Evolutionary conservation across 306 rosid genomes (phyloP), one percentile per base, ranked within the genome.

Genomic region (Casuarina glauca): DNA sequence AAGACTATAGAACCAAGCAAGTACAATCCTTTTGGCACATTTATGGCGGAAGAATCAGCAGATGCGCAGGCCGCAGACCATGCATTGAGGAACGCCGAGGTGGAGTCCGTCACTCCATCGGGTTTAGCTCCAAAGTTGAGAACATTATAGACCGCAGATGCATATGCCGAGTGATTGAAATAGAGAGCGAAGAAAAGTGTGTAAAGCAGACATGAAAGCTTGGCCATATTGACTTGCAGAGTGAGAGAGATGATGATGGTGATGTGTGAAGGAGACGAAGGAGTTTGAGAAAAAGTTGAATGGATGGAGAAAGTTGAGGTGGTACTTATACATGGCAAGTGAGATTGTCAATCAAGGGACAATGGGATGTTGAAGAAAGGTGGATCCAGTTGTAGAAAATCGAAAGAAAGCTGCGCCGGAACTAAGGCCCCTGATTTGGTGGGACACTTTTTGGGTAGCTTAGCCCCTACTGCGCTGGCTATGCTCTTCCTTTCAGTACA

Each of bases 11-110:
- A 3, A 1, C 46, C 54, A 62, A 79, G n/a, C 69, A 78, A 53
- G 78, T 86, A 90, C 71, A 62, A 32, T 49, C 92, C 91, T 3
- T 15, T 82, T 2, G 91, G 92, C 38, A 88, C 85, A 2, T 20
- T 49, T 20, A 90, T 83, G 9, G 53, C 2, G 13, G 72, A 5
- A 1, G 86, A 74, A 0, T 49, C 39, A 0, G 4, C 2, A 0
- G 88, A 83, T 11, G 20, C 49, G 58, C 92, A 90, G 0, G 89
- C 95, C 2, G 78, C 63, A 4, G 53, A 41, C 92, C 95, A 90
- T 1, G 84, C 85, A 2, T 42, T 3, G 0, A 83, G 70, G 46
- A 90, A 86, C 9, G 88, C 89, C 6, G 36, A 1, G 3, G 88
- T 78, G 1, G 89, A 87, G 69, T 88, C 91, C 2, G 19, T 78